Percentiles rank a stretch among this genome's conserved stretches.
Evolutionary conservation across 495 filamentous ascomycete genomes (phyloP).

Genomic region (Niebla homalea): DNA sequence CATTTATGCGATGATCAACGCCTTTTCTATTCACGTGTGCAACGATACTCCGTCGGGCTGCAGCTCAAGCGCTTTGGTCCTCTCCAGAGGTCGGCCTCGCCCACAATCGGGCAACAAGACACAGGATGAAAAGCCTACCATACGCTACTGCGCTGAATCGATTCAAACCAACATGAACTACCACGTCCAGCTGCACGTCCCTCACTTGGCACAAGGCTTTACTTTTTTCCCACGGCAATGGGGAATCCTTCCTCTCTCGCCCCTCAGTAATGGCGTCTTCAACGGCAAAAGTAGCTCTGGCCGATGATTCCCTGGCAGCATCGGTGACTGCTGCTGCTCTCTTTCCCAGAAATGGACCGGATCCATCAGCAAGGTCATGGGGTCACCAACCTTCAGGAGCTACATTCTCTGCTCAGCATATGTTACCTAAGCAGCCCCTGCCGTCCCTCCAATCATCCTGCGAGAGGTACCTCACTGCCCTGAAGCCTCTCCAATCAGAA

Average conservation of each 20-base stretch:
- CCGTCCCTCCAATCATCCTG: conserved; percentile 2
- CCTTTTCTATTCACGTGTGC: no score
- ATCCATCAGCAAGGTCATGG: conserved; percentile 3
- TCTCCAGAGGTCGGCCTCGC: no score
- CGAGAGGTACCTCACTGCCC: background rate
- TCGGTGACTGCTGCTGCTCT: background rate
- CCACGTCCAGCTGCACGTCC: no score
- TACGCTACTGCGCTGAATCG: no score
- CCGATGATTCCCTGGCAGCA: background rate
- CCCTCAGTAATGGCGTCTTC: background rate
- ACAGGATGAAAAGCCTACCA: no score
- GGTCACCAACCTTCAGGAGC: background rate
- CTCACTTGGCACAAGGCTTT: no score
- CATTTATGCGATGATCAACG: no score
- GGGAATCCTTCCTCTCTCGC: background rate
- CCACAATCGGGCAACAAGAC: no score
- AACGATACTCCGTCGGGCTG: no score
- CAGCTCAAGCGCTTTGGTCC: no score
- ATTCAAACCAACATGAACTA: no score
- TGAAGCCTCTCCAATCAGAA: background rate
- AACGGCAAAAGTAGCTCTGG: background rate
- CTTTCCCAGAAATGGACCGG: conserved; percentile 2
- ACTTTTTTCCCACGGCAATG: no score
- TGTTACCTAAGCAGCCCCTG: background rate
- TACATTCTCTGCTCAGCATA: conserved; percentile 2